Conservation (phyloP, 768 basidiomycete species). For the Termitomyces sp. region DNA sequence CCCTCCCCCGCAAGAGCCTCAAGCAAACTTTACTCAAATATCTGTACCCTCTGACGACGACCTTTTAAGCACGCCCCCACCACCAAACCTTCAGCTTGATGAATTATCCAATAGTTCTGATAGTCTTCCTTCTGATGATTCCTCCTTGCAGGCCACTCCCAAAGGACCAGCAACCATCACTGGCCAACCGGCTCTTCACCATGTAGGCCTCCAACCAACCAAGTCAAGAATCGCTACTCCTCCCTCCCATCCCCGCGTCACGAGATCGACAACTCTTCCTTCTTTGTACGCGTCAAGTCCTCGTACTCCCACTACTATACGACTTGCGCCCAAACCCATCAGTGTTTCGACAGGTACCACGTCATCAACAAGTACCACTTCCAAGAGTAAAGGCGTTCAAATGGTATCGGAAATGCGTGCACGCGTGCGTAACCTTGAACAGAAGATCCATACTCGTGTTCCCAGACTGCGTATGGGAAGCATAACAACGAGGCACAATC, state of each 20-base stretch:
- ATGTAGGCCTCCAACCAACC: conserved; percentile 44
- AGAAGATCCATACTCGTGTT: conserved; percentile 85
- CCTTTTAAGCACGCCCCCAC: conserved; percentile 54
- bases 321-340: conserved; percentile 34
- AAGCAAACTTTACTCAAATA: conserved; percentile 23
- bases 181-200: conserved; percentile 45
- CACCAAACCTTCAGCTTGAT: conserved; percentile 56
- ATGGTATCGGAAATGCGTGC: conserved; percentile 94
- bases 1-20: conserved; percentile 30
- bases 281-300: conserved; percentile 46
- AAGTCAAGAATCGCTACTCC: conserved; percentile 43
- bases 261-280: conserved; percentile 58
- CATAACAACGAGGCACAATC: conserved; percentile 52
- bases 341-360: conserved; percentile 36
- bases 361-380: conserved; percentile 43
- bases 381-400: conserved; percentile 80
- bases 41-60: conserved; percentile 47
- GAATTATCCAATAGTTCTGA: conserved; percentile 50
- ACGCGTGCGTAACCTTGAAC: conserved; percentile 75
- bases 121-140: conserved; percentile 29
- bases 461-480: conserved; percentile 82
- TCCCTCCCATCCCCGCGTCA: conserved; percentile 37
- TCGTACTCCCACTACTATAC: conserved; percentile 41
- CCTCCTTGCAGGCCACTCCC: conserved; percentile 37
- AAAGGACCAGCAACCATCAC: conserved; percentile 33